Evolutionary conservation across 768 basidiomycete species (phyloP), one percentile per base, ranked within the genome.

Genomic region (Kwoniella bestiolae): DNA sequence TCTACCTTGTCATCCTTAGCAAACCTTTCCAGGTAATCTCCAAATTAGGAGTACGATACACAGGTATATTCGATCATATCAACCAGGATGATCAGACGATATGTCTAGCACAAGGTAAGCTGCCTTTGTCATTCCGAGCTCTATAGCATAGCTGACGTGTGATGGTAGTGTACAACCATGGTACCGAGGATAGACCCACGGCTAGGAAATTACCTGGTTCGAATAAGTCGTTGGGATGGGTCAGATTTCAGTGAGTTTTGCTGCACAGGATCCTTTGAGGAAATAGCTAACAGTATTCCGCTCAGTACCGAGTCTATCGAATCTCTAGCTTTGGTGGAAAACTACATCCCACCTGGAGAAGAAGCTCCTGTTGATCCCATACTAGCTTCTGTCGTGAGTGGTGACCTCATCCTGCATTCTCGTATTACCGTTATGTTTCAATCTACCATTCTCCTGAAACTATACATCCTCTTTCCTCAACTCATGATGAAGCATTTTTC

Each of bases 401-500:
- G n/a, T 50, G n/a, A 41, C n/a, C n/a, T 58, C 46, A 47, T 11
- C 32, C 29, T 56, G n/a, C n/a, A n/a, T n/a, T n/a, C n/a, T n/a
- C n/a, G n/a, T n/a, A n/a, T n/a, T n/a, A n/a, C n/a, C n/a, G n/a
- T n/a, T n/a, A n/a, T n/a, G 9, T 3, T 2, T 45, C 44, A 26
- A 9, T 35, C 46, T 4, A 28, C 23, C 5, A 49, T 28, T 23
- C 23, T 35, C 16, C 25, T 59, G 38, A 8, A 3, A 18, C 56
- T 6, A 12, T 16, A 35, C 41, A 26, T 34, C 25, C 25, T 59
- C 29, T 47, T 18, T 9, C 35, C 21, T 5, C 32, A 60, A 59
- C 63, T 65, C 51, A 74, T 78, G 77, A 78, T 78, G 77, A 78
- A 78, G 71, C 52, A 78, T 78, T 78, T 74, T 76, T 76, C 77